Conservation (phyloP, 371 early-diverging fungal genomes). For the Mucor plumbeus region DNA sequence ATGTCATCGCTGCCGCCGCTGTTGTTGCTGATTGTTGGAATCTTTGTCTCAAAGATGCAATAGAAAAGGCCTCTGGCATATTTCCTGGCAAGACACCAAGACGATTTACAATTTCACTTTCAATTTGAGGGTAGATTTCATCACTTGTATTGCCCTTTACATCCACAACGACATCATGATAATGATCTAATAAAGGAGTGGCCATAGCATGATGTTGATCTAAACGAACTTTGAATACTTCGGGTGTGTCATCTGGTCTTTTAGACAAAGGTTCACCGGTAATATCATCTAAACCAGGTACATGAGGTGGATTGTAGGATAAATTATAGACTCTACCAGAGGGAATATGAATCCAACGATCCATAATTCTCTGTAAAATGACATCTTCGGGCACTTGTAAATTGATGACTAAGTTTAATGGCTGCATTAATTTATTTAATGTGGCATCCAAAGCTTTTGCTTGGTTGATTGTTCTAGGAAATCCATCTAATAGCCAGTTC, state of each 20-base stretch:
- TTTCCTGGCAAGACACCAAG: constrained; percentile 46
- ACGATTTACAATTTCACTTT: constrained; percentile 53
- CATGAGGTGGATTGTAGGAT: constrained; percentile 92
- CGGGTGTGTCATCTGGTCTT: constrained; percentile 92
- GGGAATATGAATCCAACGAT: constrained; percentile 93
- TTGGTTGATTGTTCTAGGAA: constrained; percentile 92
- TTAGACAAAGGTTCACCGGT: constrained; percentile 91
- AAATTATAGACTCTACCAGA: constrained; percentile 94
- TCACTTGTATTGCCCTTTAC: constrained; percentile 84
- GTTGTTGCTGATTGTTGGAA: constrained; percentile 9
- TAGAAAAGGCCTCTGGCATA: constrained; percentile 16
- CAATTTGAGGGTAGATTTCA: constrained; percentile 88
- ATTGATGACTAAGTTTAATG: constrained; percentile 86
- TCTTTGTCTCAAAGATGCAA: constrained; percentile 14
- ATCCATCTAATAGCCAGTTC: constrained; percentile 95
- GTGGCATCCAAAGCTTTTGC: constrained; percentile 79
- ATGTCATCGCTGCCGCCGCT: constrained; percentile 6
- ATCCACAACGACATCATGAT: constrained; percentile 69
- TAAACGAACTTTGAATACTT: constrained; percentile 81
- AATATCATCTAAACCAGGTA: constrained; percentile 85
- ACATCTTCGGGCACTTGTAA: constrained; percentile 92
- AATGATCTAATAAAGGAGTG: constrained; percentile 83
- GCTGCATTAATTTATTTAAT: constrained; percentile 59
- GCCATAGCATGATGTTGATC: constrained; percentile 78
- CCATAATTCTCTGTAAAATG: constrained; percentile 89